phyloP scores from a whole-genome alignment of 106 monocot genomes.

The Platanthera guangdongensis region DNA sequence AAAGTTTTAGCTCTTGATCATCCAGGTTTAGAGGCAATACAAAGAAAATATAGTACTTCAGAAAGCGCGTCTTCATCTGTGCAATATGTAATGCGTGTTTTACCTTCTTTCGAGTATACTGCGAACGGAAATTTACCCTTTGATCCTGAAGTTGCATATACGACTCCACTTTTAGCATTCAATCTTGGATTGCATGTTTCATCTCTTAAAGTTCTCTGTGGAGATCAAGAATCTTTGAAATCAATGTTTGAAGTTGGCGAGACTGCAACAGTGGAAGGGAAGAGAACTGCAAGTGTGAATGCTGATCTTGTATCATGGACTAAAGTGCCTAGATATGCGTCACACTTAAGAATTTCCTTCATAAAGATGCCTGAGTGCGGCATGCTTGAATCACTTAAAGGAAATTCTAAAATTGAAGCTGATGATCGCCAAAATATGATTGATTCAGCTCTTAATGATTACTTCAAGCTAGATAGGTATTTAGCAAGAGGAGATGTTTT shows the following conservation, averaged over 20 bases:
- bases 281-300: slow-evolving; percentile 13
- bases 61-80: slow-evolving; percentile 8
- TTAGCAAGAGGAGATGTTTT: slow-evolving; percentile 82
- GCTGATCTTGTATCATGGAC: slow-evolving; percentile 55
- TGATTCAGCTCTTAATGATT: slow-evolving; percentile 64
- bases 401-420: slow-evolving; percentile 40
- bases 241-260: slow-evolving; percentile 31
- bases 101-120: slow-evolving; percentile 42
- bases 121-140: slow-evolving; percentile 4
- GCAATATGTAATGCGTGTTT: slow-evolving; percentile 18
- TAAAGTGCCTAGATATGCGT: slow-evolving; percentile 74
- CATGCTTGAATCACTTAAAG: slow-evolving; percentile 51
- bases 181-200: slow-evolving; percentile 78
- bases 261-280: slow-evolving; percentile 3
- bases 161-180: slow-evolving; percentile 75
- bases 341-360: slow-evolving; percentile 77
- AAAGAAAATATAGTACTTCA: slow-evolving; percentile 10
- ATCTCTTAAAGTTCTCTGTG: slow-evolving; percentile 43
- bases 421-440: slow-evolving; percentile 77
- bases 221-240: slow-evolving; percentile 33
- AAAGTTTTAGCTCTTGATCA: slow-evolving; percentile 51
- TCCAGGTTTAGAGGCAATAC: slow-evolving; percentile 9
- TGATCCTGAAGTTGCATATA: slow-evolving; percentile 47
- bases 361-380: slow-evolving; percentile 78
- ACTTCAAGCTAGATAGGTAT: slow-evolving; percentile 74